Percentiles rank a stretch among this genome's conserved stretches.
Conservation (phyloP, 306 rosid genomes). For the Rosa multiflora region DNA sequence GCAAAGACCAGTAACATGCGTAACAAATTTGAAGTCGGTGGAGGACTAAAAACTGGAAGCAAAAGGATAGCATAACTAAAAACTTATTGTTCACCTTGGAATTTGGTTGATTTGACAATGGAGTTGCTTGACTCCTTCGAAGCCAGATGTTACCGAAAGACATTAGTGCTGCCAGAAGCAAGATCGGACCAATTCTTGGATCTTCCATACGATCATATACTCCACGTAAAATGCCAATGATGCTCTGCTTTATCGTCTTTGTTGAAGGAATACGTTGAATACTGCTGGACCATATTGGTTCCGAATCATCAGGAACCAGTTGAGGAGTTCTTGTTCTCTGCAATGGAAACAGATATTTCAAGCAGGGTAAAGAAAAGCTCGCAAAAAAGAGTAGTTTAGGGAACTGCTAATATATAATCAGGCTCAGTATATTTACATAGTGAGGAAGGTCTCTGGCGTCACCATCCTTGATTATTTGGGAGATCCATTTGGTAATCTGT, state of each 20-base stretch:
- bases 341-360: slow-evolving; percentile 15
- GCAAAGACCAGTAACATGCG: not conserved
- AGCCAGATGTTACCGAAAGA: slow-evolving; percentile 78
- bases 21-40: not conserved
- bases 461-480: slow-evolving; percentile 75
- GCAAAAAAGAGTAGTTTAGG: not conserved
- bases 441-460: slow-evolving; percentile 84
- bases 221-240: slow-evolving; percentile 38
- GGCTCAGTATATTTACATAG: slow-evolving; percentile 52
- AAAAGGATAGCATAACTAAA: not conserved
- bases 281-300: slow-evolving; percentile 61
- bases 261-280: slow-evolving; percentile 44
- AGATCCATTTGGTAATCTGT: slow-evolving; percentile 78
- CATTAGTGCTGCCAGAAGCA: slow-evolving; percentile 77
- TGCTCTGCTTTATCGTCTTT: slow-evolving; percentile 40
- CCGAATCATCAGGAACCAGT: slow-evolving; percentile 67
- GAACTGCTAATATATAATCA: not conserved
- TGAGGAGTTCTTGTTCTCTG: slow-evolving; percentile 74
- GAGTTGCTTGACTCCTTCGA: slow-evolving; percentile 58
- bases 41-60: not conserved
- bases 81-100: slow-evolving; percentile 39
- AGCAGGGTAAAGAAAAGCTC: not conserved
- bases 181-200: slow-evolving; percentile 82
- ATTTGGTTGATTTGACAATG: slow-evolving; percentile 35
- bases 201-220: slow-evolving; percentile 51